Evolutionary conservation across 2,329 filamentous ascomycete genomes (phyloP), one percentile per base, ranked within the genome.

Genomic region (Aspergillus oerlinghausenensis): DNA sequence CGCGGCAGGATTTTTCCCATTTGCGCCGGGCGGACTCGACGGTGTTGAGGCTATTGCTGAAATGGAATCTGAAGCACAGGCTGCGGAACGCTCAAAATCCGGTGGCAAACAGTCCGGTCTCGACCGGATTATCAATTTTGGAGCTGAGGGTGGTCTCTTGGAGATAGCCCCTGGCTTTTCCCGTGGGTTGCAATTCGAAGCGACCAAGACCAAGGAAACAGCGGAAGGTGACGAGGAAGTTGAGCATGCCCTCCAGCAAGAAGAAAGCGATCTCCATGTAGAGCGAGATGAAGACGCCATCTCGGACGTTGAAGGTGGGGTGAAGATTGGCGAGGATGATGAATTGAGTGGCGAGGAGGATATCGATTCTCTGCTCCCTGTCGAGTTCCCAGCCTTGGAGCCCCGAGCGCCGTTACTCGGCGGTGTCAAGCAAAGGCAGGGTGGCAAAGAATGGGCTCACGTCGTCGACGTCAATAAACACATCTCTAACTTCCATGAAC

Each of bases 381-480:
- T 96, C 26, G 94, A 99, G 69, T 99, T 97, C 66, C 92, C 94
- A 1, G 89, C 95, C 11, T 74, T 99, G 6, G 90, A 95, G 63
- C 91, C 94, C 9, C 89, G 88, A 68, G 87, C 87, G n/a, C 82
- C 85, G 23, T 83, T 97, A 29, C 83, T 88, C 21, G 79, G 88
- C 52, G 87, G 89, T 8, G 84, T 86, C 58, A 47, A 47, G 21
- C 80, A 86, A 59, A 89, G 87, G 68, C 89, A 88, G 67, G 85
- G 85, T 42, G 89, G 89, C 6, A 88, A 84, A 66, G 91, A 97
- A 76, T 99, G 94, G 93, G 94, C 94, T 52, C 94, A 99, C 75
- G 96, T 99, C 86, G 93, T 99, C 1, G 93, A 99, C 71, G 88
- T 97, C 65, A 92, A 93, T 67, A 85, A 91, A 58, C 90, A 93